phyloP scores from a whole-genome alignment of 768 basidiomycete genomes.

The Lactarius vividus region DNA sequence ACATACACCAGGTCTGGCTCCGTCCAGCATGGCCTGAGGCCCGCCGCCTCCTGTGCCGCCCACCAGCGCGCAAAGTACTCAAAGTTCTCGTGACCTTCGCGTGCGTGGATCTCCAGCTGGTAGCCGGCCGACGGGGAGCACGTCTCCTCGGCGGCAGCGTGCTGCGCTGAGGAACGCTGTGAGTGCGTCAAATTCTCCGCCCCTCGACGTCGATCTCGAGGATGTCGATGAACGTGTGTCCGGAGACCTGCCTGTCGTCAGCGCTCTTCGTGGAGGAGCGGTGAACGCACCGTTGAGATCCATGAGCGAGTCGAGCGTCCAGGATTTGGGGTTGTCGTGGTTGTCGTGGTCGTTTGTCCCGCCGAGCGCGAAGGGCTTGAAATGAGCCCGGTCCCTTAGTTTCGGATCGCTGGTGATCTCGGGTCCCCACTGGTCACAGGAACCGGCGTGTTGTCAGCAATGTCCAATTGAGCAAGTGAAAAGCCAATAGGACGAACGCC shows the following conservation, averaged over 20 bases:
- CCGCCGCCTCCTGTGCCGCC: slow-evolving; percentile 63
- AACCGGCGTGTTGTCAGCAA: too few species aligned
- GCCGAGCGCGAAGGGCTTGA: slow-evolving; percentile 39
- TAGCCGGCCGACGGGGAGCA: slow-evolving; percentile 67
- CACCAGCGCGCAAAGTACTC: slow-evolving; percentile 60
- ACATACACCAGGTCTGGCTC: slow-evolving; percentile 51
- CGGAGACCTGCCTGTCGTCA: slow-evolving; percentile 30
- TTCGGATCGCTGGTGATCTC: slow-evolving; percentile 37
- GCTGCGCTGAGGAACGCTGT: slow-evolving; percentile 44
- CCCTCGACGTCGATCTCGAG: slow-evolving; percentile 69
- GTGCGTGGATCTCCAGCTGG: slow-evolving; percentile 63
- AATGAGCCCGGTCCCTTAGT: slow-evolving; percentile 41
- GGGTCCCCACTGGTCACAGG: slow-evolving; percentile 40
- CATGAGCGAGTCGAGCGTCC: slow-evolving; percentile 63
- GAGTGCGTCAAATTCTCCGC: slow-evolving; percentile 63
- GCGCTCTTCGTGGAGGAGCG: too few species aligned
- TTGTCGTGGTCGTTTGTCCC: slow-evolving; percentile 45
- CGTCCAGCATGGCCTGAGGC: slow-evolving; percentile 67
- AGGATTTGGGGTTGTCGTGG: slow-evolving; percentile 49
- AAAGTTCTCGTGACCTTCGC: slow-evolving; percentile 38
- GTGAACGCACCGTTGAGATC: slow-evolving; percentile 43
- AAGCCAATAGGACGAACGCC: slow-evolving; percentile 33
- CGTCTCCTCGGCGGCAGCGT: background rate
- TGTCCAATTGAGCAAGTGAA: too few species aligned
- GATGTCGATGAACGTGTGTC: slow-evolving; percentile 67